A percentile compares a stretch with the other conserved stretches of the same genome.
Conservation (phyloP, 2,329 filamentous ascomycete species). For the Thielaviopsis musarum region DNA sequence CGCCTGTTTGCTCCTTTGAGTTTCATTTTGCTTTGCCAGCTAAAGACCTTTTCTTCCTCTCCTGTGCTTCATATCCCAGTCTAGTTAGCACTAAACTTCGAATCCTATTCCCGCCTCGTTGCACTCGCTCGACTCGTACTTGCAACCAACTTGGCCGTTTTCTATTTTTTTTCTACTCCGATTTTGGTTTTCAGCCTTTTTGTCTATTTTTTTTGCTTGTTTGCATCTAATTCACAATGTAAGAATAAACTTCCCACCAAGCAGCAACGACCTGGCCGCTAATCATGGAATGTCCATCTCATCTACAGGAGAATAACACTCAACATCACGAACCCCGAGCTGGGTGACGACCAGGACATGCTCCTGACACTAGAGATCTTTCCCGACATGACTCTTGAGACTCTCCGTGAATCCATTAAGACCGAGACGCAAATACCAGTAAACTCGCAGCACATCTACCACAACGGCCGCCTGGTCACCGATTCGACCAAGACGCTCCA, state of each 20-base stretch:
- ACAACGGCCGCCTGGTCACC: slow-evolving; percentile 68
- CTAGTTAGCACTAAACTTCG: neutral
- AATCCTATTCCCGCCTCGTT: neutral
- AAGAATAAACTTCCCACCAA: neutral
- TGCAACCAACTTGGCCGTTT: neutral
- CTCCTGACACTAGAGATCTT: slow-evolving; percentile 71
- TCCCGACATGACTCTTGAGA: slow-evolving; percentile 64
- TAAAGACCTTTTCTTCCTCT: neutral
- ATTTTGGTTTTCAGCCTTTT: neutral
- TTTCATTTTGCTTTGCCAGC: neutral
- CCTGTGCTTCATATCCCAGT: neutral
- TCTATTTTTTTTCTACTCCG: neutral
- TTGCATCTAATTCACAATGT: neutral
- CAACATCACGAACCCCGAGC: slow-evolving; percentile 60
- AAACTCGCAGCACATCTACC: slow-evolving; percentile 66
- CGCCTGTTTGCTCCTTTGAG: neutral
- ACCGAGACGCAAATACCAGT: slow-evolving; percentile 63
- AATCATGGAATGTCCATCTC: neutral
- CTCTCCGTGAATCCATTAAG: slow-evolving; percentile 76
- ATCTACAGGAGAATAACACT: slow-evolving; percentile 64
- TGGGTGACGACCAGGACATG: slow-evolving; percentile 45
- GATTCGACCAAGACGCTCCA: slow-evolving; percentile 69
- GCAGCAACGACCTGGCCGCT: neutral
- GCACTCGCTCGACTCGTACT: neutral
- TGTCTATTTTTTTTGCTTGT: neutral